Evolutionary conservation across 345 rosid species (phyloP), one percentile per base, ranked within the genome.

Genomic region (Ceriops zippeliana): DNA sequence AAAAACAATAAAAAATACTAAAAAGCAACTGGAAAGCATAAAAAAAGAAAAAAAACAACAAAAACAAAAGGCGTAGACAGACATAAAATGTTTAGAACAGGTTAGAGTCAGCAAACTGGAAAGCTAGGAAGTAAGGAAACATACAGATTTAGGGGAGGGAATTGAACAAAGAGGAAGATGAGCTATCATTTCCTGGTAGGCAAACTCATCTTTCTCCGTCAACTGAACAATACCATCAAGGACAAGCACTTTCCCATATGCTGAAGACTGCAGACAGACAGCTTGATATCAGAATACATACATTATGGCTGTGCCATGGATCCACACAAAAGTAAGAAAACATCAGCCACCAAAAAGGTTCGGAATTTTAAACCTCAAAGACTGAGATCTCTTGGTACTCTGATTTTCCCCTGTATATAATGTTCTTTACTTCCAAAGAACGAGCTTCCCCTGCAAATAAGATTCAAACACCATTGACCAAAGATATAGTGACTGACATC

Each of bases 121-220:
- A 34, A 34, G 9, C 37, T 34, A 58, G 42, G 8, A 47, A 59
- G 56, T 1, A 60, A 54, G 20, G 9, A 24, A 58, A 69, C 61
- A 10, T 59, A 95, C 99, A 72, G 75, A 82, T 85, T 85, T 95
- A 5, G 98, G 99, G 58, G 90, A 86, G 31, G 85, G 85, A 70
- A 89, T 79, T 0, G 96, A 95, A 77, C 99, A 95, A 26, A 95
- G 87, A 57, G 99, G 98, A 70, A 95, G 91, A 83, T 95, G 99
- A 49, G 93, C 81, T 66, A 95, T 95, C 99, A 95, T 95, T 86
- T 95, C 99, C 82, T 95, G 99, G 83, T 95, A 92, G 49, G 98
- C 99, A 78, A 81, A 91, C 80, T 90, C 98, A 83, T 95, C 98
- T 78, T 86, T 95, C 85, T 95, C 97, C 13, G 98, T 95, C 82